Evolutionary conservation across 768 basidiomycete genomes (phyloP).

Genomic region (Pholiota conissans): DNA sequence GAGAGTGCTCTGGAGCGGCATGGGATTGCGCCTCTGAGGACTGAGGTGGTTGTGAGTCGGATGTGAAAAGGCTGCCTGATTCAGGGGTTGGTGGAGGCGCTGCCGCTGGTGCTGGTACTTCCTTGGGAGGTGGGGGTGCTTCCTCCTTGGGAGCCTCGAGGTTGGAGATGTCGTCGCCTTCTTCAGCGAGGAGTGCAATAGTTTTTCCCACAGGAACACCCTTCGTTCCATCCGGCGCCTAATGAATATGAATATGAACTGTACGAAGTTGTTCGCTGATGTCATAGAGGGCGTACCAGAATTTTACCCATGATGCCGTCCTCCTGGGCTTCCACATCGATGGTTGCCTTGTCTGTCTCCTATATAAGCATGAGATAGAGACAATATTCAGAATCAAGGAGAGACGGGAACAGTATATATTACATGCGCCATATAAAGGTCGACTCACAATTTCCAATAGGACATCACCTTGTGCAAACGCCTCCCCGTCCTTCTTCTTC

Average conservation of each 20-base stretch:
- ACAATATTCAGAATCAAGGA: not conserved
- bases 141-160: conserved; percentile 64
- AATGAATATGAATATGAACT: conserved; percentile 3
- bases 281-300: conserved; percentile 52
- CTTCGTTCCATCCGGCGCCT: conserved; percentile 71
- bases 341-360: conserved; percentile 96
- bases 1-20: conserved; percentile 48
- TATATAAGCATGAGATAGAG: conserved; percentile 31
- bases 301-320: conserved; percentile 96
- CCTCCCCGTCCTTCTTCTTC: conserved; percentile 87
- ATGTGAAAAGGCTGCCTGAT: conserved; percentile 10
- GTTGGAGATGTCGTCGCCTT: conserved; percentile 92
- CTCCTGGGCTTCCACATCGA: conserved; percentile 98
- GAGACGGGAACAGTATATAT: not conserved
- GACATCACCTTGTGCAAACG: conserved; percentile 80
- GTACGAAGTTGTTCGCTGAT: not conserved
- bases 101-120: conserved; percentile 26
- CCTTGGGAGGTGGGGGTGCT: conserved; percentile 25
- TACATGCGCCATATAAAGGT: not conserved
- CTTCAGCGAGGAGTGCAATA: conserved; percentile 93
- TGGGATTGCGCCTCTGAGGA: conserved; percentile 33
- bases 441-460: conserved; percentile 82
- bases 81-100: conserved; percentile 23
- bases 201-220: conserved; percentile 84
- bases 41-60: conserved; percentile 23